A percentile compares a stretch with the other conserved stretches of the same genome.
These are phyloP conservation scores for Ophiostoma ulmi DNA, from an alignment of 2,329 filamentous ascomycete genomes.

Conservation along the genomic window DNA sequence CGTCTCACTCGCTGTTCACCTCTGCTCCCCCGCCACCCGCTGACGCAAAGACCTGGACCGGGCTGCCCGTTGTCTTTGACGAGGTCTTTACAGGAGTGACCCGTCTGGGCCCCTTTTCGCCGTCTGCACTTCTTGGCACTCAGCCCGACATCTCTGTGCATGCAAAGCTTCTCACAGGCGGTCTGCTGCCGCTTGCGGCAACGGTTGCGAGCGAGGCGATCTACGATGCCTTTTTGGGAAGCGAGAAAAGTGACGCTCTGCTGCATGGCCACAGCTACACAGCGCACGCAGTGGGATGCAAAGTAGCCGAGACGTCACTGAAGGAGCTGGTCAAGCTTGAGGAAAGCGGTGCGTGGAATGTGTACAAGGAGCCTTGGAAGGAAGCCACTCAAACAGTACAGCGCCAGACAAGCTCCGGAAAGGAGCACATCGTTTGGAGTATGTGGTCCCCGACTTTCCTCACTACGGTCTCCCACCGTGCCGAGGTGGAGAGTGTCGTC, in stretches of 20 bases:
- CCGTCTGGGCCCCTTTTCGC: conserved; percentile 67
- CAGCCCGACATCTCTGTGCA: conserved; percentile 73
- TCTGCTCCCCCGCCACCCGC: not conserved
- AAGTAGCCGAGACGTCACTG: conserved; percentile 67
- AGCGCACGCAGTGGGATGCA: conserved; percentile 74
- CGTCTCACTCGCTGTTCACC: conserved; percentile 33
- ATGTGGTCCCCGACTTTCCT: conserved; percentile 60
- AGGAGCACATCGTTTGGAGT: not conserved
- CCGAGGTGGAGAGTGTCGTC: conserved; percentile 59
- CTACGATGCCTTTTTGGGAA: conserved; percentile 64
- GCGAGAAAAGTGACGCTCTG: conserved; percentile 71
- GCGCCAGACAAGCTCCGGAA: not conserved
- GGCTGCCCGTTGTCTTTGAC: conserved; percentile 75
- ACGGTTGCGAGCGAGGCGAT: conserved; percentile 71
- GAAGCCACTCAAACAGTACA: not conserved
- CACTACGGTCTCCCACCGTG: conserved; percentile 49
- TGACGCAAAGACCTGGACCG: conserved; percentile 52
- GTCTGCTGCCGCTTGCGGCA: conserved; percentile 68
- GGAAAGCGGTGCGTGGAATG: conserved; percentile 50
- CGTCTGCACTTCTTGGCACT: conserved; percentile 63
- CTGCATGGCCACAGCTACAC: conserved; percentile 86
- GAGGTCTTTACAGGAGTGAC: conserved; percentile 86
- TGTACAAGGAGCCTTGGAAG: conserved; percentile 39
- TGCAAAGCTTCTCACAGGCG: conserved; percentile 78
- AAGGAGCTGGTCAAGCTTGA: conserved; percentile 57